Conservation (phyloP, 306 rosid species). For the Cucurbita argyrosperma region DNA sequence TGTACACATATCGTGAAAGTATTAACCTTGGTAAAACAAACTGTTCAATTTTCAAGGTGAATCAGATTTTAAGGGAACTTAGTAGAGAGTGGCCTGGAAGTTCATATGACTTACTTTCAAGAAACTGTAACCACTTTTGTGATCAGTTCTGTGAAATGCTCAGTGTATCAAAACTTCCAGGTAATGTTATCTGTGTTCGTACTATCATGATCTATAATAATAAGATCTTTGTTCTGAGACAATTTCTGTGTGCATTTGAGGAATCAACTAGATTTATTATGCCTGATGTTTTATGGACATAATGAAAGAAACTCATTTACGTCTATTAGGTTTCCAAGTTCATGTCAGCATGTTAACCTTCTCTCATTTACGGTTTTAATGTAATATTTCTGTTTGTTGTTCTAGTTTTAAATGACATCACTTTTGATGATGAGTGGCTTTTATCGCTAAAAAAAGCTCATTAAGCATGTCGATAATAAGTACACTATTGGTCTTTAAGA, state of each 20-base stretch:
- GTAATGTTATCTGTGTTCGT: slow-evolving; percentile 19
- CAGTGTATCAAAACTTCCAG: slow-evolving; percentile 87
- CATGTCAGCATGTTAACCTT: background rate
- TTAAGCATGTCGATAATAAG: background rate
- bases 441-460: background rate
- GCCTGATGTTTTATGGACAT: background rate
- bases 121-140: slow-evolving; percentile 96
- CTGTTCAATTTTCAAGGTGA: slow-evolving; percentile 54
- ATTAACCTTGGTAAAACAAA: slow-evolving; percentile 60
- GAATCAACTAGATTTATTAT: background rate
- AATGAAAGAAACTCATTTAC: background rate
- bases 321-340: background rate
- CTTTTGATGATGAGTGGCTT: background rate
- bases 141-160: slow-evolving; percentile 87
- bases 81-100: slow-evolving; percentile 95
- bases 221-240: background rate
- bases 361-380: background rate
- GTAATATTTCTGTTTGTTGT: background rate
- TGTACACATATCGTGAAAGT: slow-evolving; percentile 81
- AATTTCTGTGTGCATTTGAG: background rate
- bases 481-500: background rate
- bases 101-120: slow-evolving; percentile 77
- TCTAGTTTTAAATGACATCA: background rate
- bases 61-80: slow-evolving; percentile 89
- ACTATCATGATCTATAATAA: background rate